Evolutionary conservation across 73 alveolate species (phyloP), one percentile per base, ranked within the genome.

Genomic region (Uronychia setigera): DNA sequence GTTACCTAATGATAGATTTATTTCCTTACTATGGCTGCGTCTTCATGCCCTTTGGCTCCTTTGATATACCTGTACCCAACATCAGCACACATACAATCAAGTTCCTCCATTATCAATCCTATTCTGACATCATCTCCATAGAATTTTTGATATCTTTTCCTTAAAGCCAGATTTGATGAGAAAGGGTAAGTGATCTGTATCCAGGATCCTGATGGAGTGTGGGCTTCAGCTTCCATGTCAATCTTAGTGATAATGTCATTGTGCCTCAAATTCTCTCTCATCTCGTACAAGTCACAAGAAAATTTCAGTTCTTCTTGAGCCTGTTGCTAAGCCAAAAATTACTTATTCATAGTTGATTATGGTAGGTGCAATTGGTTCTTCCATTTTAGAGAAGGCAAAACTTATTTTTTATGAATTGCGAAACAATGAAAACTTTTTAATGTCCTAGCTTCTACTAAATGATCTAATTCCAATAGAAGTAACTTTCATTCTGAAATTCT

Each of bases 121-220:
- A 82, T 33, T 33, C 77, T 60, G 59, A 82, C 79, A 14, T 82
- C 83, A 26, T 82, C 35, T 25, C 58, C 29, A 0, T 59, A n/a
- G 74, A 74, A 82, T 46, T 82, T 82, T 34, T 27, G 27, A 33
- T 74, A 82, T 29, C 31, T 67, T 0, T 32, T 33, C 14, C 31
- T 58, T 59, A 82, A 29, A 5, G 1, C 14, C 28, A 32, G 33
- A 26, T 74, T 74, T 14, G 60, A 78, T 9, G 82, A 60, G 35
- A 82, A 82, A 0, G 89, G 89, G 35, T 82, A 82, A 19, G 26
- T 59, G 31, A 82, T 28, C 74, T 60, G 80, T 27, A 74, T 27
- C 82, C 82, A 82, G 35, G 89, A 33, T 31, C 89, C 83, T 14
- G 67, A 31, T 32, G 89, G 89, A 32, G 89, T 74, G 86, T 80